A percentile compares a stretch with the other conserved stretches of the same genome.
These are phyloP conservation scores for Candida michaelii DNA, from an alignment of 805 yeast genomes.

Conservation along the genomic window DNA sequence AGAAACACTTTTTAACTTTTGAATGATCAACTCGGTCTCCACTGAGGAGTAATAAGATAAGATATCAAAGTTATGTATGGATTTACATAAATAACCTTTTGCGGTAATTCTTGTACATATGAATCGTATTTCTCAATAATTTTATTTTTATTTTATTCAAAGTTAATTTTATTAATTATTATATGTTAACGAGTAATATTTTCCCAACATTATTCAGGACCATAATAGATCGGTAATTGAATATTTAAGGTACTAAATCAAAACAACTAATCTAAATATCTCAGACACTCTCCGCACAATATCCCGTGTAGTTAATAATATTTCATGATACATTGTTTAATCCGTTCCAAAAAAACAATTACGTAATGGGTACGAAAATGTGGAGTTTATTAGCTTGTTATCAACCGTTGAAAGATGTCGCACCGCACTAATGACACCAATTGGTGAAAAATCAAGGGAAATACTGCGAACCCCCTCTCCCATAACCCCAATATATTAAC, in stretches of 20 bases:
- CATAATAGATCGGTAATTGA: too few species aligned
- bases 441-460: too few species aligned
- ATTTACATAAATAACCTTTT: background rate
- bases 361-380: conserved; percentile 2
- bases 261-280: too few species aligned
- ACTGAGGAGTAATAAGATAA: background rate
- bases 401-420: conserved; percentile 5
- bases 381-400: background rate
- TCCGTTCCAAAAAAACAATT: background rate
- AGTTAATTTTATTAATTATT: too few species aligned
- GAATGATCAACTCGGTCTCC: background rate
- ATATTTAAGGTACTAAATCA: too few species aligned
- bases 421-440: background rate
- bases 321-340: too few species aligned
- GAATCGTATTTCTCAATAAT: background rate
- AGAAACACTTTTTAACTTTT: background rate
- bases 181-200: too few species aligned
- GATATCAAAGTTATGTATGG: background rate
- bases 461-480: background rate
- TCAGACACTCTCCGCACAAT: too few species aligned
- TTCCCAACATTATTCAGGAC: too few species aligned
- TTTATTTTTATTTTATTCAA: background rate
- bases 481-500: background rate
- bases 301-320: too few species aligned
- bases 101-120: background rate